Evolutionary conservation across 495 filamentous ascomycete genomes (phyloP).

Genomic region (Cudoniella acicularis): DNA sequence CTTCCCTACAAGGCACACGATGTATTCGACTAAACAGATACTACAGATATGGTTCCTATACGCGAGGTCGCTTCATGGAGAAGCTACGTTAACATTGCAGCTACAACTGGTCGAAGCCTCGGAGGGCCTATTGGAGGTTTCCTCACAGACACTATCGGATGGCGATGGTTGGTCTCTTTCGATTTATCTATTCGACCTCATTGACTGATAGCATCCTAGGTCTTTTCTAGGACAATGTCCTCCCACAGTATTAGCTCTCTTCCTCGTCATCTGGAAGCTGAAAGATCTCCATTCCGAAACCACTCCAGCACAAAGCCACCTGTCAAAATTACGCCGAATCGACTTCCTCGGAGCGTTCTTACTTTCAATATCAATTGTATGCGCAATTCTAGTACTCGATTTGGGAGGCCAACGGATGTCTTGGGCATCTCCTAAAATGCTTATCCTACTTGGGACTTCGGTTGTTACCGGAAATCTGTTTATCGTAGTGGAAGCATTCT

Average conservation of each 20-base stretch:
- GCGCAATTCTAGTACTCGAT: conserved; percentile 53
- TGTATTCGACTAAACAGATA: not conserved
- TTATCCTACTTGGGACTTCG: conserved; percentile 28
- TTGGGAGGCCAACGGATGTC: conserved; percentile 55
- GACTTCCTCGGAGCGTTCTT: conserved; percentile 52
- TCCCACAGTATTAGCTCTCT: conserved; percentile 6
- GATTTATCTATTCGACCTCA: not conserved
- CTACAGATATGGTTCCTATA: conserved; percentile 56
- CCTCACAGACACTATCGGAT: conserved; percentile 63
- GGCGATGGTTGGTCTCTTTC: conserved; percentile 41
- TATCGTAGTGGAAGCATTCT: conserved; percentile 50
- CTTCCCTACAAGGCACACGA: not conserved
- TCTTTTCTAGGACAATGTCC: conserved; percentile 17
- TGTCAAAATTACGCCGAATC: conserved; percentile 44
- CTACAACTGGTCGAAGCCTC: conserved; percentile 57
- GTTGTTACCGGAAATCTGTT: conserved; percentile 36
- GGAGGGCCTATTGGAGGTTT: conserved; percentile 63
- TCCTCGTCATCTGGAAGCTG: conserved; percentile 8
- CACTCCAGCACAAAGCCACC: conserved; percentile 36
- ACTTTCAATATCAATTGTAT: conserved; percentile 47
- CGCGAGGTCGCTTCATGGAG: conserved; percentile 64
- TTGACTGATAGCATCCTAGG: not conserved
- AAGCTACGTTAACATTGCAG: conserved; percentile 60
- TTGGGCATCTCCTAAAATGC: conserved; percentile 49
- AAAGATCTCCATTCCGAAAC: not conserved